phyloP scores from a whole-genome alignment of 148 eudicot genomes.

The Spergularia bocconei region DNA sequence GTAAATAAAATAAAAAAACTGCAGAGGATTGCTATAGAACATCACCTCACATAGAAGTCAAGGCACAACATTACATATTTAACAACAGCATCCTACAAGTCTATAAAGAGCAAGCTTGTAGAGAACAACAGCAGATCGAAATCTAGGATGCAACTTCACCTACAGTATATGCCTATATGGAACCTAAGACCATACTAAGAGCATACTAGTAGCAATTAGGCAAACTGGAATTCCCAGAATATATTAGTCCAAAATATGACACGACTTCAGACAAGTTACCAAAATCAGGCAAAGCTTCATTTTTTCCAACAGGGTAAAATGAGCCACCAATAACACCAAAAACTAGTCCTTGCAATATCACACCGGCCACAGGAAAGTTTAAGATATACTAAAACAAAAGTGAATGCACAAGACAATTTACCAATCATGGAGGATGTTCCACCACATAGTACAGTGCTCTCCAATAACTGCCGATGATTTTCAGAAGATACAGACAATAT shows the following conservation, averaged over 20 bases:
- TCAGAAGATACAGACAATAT: constrained; percentile 84
- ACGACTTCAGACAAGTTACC: not conserved
- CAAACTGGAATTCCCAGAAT: not conserved
- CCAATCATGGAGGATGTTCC: constrained; percentile 77
- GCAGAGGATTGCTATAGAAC: no score
- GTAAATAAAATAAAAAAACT: not conserved
- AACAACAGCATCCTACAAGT: not conserved
- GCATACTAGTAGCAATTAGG: no score
- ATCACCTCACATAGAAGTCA: not conserved
- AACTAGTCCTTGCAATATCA: not conserved
- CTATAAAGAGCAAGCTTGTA: not conserved
- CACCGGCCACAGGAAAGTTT: not conserved
- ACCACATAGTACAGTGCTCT: constrained; percentile 96
- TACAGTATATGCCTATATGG: not conserved
- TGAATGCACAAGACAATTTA: constrained; percentile 27
- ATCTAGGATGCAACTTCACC: not conserved
- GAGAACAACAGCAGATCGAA: not conserved
- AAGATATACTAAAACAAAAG: not conserved
- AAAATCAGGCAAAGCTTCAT: not conserved
- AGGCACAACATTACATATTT: not conserved
- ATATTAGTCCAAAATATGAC: not conserved
- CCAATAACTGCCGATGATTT: constrained; percentile 89
- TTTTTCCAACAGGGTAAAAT: not conserved
- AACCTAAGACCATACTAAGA: no score
- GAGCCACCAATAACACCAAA: not conserved